Evolutionary conservation across 2,329 filamentous ascomycete species (phyloP), one percentile per base, ranked within the genome.

Genomic region (Phialophora chinensis): DNA sequence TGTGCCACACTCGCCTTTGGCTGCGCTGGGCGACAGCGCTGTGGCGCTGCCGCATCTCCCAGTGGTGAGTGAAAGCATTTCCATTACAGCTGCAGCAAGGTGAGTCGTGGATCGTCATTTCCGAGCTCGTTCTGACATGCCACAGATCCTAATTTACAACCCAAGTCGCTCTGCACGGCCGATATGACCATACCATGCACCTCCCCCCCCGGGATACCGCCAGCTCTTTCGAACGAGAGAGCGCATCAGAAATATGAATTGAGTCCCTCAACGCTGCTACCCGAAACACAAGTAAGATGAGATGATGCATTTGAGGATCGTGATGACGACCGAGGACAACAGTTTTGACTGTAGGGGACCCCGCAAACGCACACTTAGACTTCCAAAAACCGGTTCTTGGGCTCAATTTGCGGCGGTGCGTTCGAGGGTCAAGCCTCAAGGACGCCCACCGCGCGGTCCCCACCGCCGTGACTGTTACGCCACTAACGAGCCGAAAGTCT

Each of bases 381-480:
- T n/a, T 44, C 38, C 17, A n/a, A 44, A 44, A 52, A 52, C 49
- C 49, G 23, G 49, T 52, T 52, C 23, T 52, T 52, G 49, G 14
- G 25, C 49, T 20, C 4, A 4, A 27, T 5, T 5, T 52, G 49
- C 49, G 49, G 49, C 49, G 49, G 49, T 52, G 49, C 49, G 23
- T 27, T 23, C 49, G 14, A 29, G 20, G 49, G 20, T 52, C 20
- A 52, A 29, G 49, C 49, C 49, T 52, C 49, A 29, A 23, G 49
- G 14, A 12, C 38, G n/a, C 38, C 38, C 38, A n/a, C 12, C 35
- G 5, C 1, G 17, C 1, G 35, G 8, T 42, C 12, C 35, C 14
- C 14, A 42, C 35, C 35, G 4, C 5, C 4, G 35, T 17, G 14
- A 42, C 38, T 44, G 38, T 52, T 27, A 29, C 49, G 49, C 49